Base-by-base conservation (phyloP, 2,329 filamentous ascomycete species). In the Coniochaeta hoffmannii region DNA sequence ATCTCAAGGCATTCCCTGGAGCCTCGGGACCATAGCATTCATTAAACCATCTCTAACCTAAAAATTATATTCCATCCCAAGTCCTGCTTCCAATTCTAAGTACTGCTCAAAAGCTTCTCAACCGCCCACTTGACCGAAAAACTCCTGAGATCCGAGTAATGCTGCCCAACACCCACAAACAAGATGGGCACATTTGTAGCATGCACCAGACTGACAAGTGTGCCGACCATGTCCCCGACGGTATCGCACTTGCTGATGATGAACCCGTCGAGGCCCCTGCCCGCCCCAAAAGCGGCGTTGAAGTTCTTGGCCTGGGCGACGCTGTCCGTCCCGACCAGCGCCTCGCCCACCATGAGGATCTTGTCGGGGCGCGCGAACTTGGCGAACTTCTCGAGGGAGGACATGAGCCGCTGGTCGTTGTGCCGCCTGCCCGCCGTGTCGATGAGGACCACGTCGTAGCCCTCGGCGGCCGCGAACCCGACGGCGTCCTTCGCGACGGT, bases 241-340 rank as follows among this genome's bases (percentile, higher is more conserved):
- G 94, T 99, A 74, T 99, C 94, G 70, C 94, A 97, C 73, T 99
- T 99, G 58, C 88, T 93, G 64, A 99, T 97, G 68, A 99, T 96
- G 72, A 99, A 99, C 6, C 94, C 94, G 72, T 99, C 95, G 35
- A 99, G 79, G 28, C 83, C 82, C 56, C 93, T 79, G 14, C 85
- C 86, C 5, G 83, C 78, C 31, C 94, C 95, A 73, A 99, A 97
- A 2, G 90, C 89, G 35, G 87, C 85, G 68, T 97, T 97, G 76
- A 99, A 99, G 74, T 97, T 97, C 65, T 92, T 83, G 3, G 95
- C 94, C 73, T 99, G 94, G 50, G 91, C 90, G 22, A 99, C 94
- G 4, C 88, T 91, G 71, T 99, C 95, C 4, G 90, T 96, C 57
- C 94, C 94, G 1, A 99, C 95, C 26, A 99, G 82, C 9, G 94